Evolutionary conservation across 192 early-diverging fungal species (phyloP).

Genomic region (Linnemannia zychae): DNA sequence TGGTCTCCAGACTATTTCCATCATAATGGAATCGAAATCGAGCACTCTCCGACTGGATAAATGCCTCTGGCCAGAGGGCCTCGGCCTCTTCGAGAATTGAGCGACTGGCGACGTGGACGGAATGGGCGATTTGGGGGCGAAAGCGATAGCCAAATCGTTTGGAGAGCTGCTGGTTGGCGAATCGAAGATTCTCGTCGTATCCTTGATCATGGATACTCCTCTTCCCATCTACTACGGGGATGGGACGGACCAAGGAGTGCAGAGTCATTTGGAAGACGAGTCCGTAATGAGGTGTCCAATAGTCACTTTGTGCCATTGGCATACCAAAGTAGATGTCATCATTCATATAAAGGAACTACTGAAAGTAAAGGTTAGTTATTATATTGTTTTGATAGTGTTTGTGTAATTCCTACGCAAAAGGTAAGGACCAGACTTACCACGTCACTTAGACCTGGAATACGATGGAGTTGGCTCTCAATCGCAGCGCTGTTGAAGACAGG

Average conservation of each 20-base stretch:
- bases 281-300: slow-evolving; percentile 55
- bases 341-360: slow-evolving; percentile 52
- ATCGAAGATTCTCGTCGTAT: slow-evolving; percentile 52
- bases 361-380: background rate
- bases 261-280: slow-evolving; percentile 53
- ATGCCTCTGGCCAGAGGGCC: slow-evolving; percentile 37
- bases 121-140: slow-evolving; percentile 52
- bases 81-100: slow-evolving; percentile 49
- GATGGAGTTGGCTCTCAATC: slow-evolving; percentile 56
- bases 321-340: slow-evolving; percentile 57
- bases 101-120: slow-evolving; percentile 45
- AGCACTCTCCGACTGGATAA: slow-evolving; percentile 37
- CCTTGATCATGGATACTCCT: slow-evolving; percentile 24
- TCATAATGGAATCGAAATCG: slow-evolving; percentile 49
- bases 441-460: slow-evolving; percentile 35
- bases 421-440: slow-evolving; percentile 29
- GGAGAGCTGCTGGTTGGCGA: slow-evolving; percentile 51
- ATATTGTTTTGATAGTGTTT: too few relatives aligned
- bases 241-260: slow-evolving; percentile 22
- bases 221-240: slow-evolving; percentile 6
- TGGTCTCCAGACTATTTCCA: slow-evolving; percentile 27
- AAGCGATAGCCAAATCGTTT: slow-evolving; percentile 51
- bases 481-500: slow-evolving; percentile 58
- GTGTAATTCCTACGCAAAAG: too few relatives aligned
- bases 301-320: slow-evolving; percentile 35